Conservation (phyloP, 2,329 filamentous ascomycete genomes). For the Pseudocercospora ulei region DNA sequence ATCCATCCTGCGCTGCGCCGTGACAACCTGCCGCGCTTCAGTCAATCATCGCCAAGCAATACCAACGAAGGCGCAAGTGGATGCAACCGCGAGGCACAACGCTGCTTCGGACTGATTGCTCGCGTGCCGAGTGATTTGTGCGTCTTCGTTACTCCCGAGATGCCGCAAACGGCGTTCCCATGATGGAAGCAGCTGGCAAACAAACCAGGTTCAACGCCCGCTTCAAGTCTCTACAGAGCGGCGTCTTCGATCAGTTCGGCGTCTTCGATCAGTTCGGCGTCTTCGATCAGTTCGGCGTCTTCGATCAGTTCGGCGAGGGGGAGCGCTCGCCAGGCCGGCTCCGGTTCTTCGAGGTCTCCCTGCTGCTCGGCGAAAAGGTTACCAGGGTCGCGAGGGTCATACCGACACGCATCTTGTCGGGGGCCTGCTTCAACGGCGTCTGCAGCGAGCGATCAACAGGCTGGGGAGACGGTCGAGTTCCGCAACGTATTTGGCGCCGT, state of each 20-base stretch:
- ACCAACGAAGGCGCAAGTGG: background rate
- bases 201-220: slow-evolving; percentile 36
- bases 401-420: slow-evolving; percentile 9
- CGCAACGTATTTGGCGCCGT: too few species aligned
- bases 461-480: slow-evolving; percentile 18
- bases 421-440: background rate
- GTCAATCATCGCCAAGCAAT: background rate
- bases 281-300: slow-evolving; percentile 31
- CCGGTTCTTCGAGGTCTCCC: slow-evolving; percentile 10
- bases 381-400: slow-evolving; percentile 15
- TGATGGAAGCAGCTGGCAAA: background rate
- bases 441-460: slow-evolving; percentile 16
- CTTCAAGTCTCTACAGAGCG: slow-evolving; percentile 36
- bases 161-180: slow-evolving; percentile 33
- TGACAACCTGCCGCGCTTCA: background rate
- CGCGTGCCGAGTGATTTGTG: slow-evolving; percentile 18
- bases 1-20: background rate
- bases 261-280: slow-evolving; percentile 32
- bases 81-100: background rate
- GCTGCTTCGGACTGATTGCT: too few species aligned
- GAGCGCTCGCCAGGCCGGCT: slow-evolving; percentile 10
- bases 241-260: too few species aligned
- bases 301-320: slow-evolving; percentile 33
- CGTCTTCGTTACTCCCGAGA: slow-evolving; percentile 29
- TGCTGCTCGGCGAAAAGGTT: slow-evolving; percentile 17